Conservation (phyloP, 352 stramenopile species). For the Saprolegnia diclina region DNA sequence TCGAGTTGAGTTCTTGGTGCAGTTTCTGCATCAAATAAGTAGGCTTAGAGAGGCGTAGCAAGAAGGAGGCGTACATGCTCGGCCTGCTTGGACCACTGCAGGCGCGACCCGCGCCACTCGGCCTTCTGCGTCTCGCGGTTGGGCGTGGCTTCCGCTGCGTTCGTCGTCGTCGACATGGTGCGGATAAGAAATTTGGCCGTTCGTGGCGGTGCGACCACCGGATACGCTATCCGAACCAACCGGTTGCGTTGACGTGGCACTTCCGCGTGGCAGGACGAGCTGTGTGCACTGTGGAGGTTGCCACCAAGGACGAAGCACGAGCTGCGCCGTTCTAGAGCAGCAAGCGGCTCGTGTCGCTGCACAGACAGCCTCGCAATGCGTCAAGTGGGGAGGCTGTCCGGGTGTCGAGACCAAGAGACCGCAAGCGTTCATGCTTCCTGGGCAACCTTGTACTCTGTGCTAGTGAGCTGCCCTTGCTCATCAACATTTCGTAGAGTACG, state of each 20-base stretch:
- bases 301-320: too few relatives aligned
- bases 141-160: slow-evolving; percentile 10
- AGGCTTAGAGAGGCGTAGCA: neutral
- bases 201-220: neutral
- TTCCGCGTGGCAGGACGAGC: too few relatives aligned
- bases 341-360: too few relatives aligned
- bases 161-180: neutral
- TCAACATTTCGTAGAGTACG: too few relatives aligned
- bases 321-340: too few relatives aligned
- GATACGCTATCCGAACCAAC: neutral
- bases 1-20: slow-evolving; percentile 74
- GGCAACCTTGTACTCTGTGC: too few relatives aligned
- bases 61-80: slow-evolving; percentile 50
- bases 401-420: too few relatives aligned
- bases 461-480: too few relatives aligned
- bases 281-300: too few relatives aligned
- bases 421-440: too few relatives aligned
- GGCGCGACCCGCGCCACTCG: slow-evolving; percentile 50
- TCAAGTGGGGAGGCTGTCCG: too few relatives aligned
- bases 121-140: slow-evolving; percentile 12
- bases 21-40: slow-evolving; percentile 51
- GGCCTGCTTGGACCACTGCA: slow-evolving; percentile 80
- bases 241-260: neutral
- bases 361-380: too few relatives aligned
- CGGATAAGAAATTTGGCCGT: neutral